These are phyloP conservation scores for Saprolegnia diclina DNA, from an alignment of 352 stramenopile species.

Conservation along the genomic window DNA sequence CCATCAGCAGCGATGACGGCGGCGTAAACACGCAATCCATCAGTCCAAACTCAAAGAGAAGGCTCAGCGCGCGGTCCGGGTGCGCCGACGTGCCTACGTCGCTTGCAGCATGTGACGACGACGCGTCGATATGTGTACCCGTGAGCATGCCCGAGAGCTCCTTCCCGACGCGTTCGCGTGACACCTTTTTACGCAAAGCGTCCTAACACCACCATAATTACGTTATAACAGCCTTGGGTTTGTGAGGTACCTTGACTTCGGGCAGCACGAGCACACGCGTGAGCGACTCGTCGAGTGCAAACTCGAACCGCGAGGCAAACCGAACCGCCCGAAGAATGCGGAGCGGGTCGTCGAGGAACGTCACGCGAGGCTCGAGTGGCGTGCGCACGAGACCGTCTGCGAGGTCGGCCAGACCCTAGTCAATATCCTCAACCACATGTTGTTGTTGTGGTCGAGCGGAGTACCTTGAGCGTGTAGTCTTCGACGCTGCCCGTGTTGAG, in stretches of 20 bases:
- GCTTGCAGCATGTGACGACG: no score
- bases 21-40: slow-evolving; percentile 43
- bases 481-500: slow-evolving; percentile 91
- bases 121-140: background rate
- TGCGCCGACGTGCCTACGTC: slow-evolving; percentile 50
- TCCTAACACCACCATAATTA: slow-evolving; percentile 25
- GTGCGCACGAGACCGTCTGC: slow-evolving; percentile 87
- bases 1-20: background rate
- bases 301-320: slow-evolving; percentile 94
- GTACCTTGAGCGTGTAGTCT: slow-evolving; percentile 86
- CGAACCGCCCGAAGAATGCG: slow-evolving; percentile 92
- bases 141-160: slow-evolving; percentile 62
- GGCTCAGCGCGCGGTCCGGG: slow-evolving; percentile 46
- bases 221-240: background rate
- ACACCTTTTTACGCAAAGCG: slow-evolving; percentile 67
- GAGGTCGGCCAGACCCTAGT: slow-evolving; percentile 89
- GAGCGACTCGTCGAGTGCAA: slow-evolving; percentile 84
- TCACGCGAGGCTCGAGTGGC: slow-evolving; percentile 89
- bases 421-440: background rate
- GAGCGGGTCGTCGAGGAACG: slow-evolving; percentile 96
- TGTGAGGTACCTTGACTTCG: slow-evolving; percentile 39
- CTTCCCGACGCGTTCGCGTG: slow-evolving; percentile 72
- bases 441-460: no score
- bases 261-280: slow-evolving; percentile 51
- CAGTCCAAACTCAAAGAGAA: slow-evolving; percentile 52